Evolutionary conservation across 1,284 basidiomycete genomes (phyloP).

Genomic region (Rhodotorula sp.): DNA sequence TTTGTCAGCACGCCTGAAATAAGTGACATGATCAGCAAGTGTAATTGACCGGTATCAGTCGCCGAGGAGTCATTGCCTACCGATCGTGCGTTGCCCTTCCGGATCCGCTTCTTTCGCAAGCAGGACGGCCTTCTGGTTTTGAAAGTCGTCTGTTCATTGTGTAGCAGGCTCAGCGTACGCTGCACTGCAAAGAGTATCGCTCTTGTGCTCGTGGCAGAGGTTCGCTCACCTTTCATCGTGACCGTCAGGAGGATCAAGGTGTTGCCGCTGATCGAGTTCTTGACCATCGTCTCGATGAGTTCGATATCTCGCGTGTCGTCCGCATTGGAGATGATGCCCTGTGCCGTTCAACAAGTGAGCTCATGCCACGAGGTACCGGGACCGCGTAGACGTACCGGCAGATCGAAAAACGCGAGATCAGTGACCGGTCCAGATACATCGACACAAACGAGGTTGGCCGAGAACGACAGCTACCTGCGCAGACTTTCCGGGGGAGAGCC

Average conservation of each 20-base stretch:
- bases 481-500: background rate
- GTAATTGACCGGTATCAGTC: no score
- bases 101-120: constrained; percentile 61
- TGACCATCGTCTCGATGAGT: constrained; percentile 59
- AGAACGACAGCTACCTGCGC: constrained; percentile 53
- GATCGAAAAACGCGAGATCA: constrained; percentile 67
- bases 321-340: constrained; percentile 64
- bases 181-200: background rate
- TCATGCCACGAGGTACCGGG: background rate
- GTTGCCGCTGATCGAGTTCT: constrained; percentile 62
- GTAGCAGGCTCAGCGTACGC: background rate
- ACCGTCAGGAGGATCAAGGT: constrained; percentile 69
- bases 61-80: no score
- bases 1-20: background rate
- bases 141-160: constrained; percentile 61
- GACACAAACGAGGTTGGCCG: constrained; percentile 62
- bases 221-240: constrained; percentile 51
- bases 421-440: constrained; percentile 66
- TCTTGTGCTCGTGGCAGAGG: background rate
- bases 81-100: constrained; percentile 64
- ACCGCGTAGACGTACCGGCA: constrained; percentile 55
- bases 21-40: background rate
- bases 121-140: constrained; percentile 66
- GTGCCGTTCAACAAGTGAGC: constrained; percentile 24
- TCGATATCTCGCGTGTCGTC: constrained; percentile 54